Percentiles rank a stretch among this genome's conserved stretches.
These are phyloP conservation scores for Hanseniaspora jakobsenii DNA, from an alignment of 805 yeast genomes.

Conservation along the genomic window DNA sequence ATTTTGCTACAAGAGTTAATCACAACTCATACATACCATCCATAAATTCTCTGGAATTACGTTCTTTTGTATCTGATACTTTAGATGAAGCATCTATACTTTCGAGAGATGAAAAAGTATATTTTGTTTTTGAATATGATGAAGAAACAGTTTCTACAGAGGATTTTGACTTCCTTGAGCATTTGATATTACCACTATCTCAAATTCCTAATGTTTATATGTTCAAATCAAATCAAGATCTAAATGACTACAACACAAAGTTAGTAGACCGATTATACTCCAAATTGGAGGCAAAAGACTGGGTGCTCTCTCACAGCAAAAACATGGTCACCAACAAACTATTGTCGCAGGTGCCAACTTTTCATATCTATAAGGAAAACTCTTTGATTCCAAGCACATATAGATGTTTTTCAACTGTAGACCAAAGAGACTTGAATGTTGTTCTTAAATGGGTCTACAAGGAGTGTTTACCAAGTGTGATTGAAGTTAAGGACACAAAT, in stretches of 20 bases:
- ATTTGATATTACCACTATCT: slow-evolving; percentile 49
- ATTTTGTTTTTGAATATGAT: slow-evolving; percentile 43
- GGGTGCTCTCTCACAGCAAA: slow-evolving; percentile 32
- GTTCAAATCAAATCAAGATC: slow-evolving; percentile 39
- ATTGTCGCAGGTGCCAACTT: slow-evolving; percentile 49
- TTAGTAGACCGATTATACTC: slow-evolving; percentile 36
- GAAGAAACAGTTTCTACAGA: slow-evolving; percentile 38
- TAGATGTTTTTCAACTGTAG: slow-evolving; percentile 53
- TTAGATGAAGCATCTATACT: not conserved
- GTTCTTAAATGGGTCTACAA: slow-evolving; percentile 40
- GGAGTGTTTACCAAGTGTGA: slow-evolving; percentile 41
- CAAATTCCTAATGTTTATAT: slow-evolving; percentile 45
- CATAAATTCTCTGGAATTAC: slow-evolving; percentile 16
- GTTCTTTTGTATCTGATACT: not conserved
- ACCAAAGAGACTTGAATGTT: slow-evolving; percentile 39
- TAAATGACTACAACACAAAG: slow-evolving; percentile 28
- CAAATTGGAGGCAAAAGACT: slow-evolving; percentile 24
- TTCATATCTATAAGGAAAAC: slow-evolving; percentile 49
- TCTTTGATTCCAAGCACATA: slow-evolving; percentile 40
- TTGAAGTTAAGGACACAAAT: slow-evolving; percentile 37
- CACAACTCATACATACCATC: slow-evolving; percentile 36
- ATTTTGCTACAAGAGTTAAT: slow-evolving; percentile 38
- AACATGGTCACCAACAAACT: slow-evolving; percentile 37
- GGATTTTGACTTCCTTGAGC: slow-evolving; percentile 50
- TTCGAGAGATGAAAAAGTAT: slow-evolving; percentile 25